phyloP scores from a whole-genome alignment of 2,329 filamentous ascomycete species.

The Aspergillus eucalypticola region DNA sequence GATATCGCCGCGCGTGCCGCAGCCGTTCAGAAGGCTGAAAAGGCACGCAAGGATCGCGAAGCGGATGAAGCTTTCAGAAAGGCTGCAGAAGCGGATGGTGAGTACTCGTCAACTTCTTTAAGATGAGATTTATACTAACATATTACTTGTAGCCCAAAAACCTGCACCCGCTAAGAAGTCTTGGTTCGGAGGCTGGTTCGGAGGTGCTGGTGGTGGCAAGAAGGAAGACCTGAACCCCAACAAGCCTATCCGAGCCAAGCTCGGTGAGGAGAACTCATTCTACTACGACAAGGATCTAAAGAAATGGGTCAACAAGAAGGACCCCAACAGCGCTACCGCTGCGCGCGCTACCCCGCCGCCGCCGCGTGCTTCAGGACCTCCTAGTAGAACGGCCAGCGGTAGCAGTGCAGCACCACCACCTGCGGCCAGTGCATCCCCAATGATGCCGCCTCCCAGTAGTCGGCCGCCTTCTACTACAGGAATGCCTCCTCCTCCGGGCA shows the following conservation, averaged over 20 bases:
- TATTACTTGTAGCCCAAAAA: slow-evolving; percentile 37
- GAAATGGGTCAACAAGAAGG: slow-evolving; percentile 98
- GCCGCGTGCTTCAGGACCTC: slow-evolving; percentile 60
- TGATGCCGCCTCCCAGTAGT: slow-evolving; percentile 25
- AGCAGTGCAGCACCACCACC: slow-evolving; percentile 53
- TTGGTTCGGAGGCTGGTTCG: slow-evolving; percentile 84
- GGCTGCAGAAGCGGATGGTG: slow-evolving; percentile 71
- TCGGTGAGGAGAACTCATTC: slow-evolving; percentile 91
- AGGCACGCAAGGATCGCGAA: slow-evolving; percentile 70
- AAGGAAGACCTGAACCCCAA: slow-evolving; percentile 49
- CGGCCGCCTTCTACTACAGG: slow-evolving; percentile 37
- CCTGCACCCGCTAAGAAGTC: slow-evolving; percentile 41
- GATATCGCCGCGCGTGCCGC: slow-evolving; percentile 60
- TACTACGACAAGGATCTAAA: slow-evolving; percentile 94
- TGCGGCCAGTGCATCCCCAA: slow-evolving; percentile 24
- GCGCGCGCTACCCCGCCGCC: slow-evolving; percentile 73
- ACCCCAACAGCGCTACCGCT: slow-evolving; percentile 63
- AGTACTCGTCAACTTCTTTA: slow-evolving; percentile 19
- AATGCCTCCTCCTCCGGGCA: slow-evolving; percentile 30
- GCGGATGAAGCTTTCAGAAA: slow-evolving; percentile 84
- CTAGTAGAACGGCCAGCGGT: slow-evolving; percentile 55
- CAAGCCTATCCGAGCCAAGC: slow-evolving; percentile 80
- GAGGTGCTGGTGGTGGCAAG: slow-evolving; percentile 52
- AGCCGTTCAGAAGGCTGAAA: slow-evolving; percentile 59
- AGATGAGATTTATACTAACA: slow-evolving; percentile 49